phyloP scores from a whole-genome alignment of 2,329 filamentous ascomycete species.

The Trichoderma afroharzianum region DNA sequence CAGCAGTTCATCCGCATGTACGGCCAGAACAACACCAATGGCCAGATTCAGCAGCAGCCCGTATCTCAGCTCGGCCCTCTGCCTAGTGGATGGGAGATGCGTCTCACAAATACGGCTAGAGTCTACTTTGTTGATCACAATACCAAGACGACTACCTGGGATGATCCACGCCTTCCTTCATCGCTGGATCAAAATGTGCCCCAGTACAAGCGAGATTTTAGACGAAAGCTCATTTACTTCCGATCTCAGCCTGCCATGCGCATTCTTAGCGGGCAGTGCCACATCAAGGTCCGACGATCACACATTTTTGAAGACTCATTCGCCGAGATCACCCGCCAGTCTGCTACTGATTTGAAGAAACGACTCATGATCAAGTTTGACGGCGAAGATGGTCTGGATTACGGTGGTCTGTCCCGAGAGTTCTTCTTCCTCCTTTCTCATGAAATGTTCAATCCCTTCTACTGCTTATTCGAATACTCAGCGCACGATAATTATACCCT shows the following conservation, averaged over 20 bases:
- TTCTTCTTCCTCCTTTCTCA: constrained; percentile 99
- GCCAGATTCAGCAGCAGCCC: constrained; percentile 92
- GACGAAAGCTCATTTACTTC: constrained; percentile 98
- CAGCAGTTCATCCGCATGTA: constrained; percentile 99
- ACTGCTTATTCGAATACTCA: constrained; percentile 98
- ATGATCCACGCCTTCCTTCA: constrained; percentile 90
- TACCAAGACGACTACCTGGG: constrained; percentile 99
- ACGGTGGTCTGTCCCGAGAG: constrained; percentile 94
- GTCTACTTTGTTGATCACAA: constrained; percentile 99
- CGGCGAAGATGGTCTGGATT: constrained; percentile 95
- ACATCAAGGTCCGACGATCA: constrained; percentile 93
- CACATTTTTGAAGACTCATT: constrained; percentile 99
- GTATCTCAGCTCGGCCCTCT: constrained; percentile 94
- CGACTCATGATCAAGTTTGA: constrained; percentile 99
- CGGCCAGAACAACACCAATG: constrained; percentile 79
- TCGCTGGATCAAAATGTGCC: constrained; percentile 97
- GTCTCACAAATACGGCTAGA: constrained; percentile 92
- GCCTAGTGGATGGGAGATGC: constrained; percentile 99
- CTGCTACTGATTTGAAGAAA: constrained; percentile 94
- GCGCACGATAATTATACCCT: constrained; percentile 99
- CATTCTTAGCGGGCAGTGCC: constrained; percentile 92
- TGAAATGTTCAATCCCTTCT: constrained; percentile 99
- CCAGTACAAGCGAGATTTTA: constrained; percentile 98
- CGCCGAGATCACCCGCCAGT: constrained; percentile 96
- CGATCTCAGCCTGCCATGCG: constrained; percentile 93